A percentile compares a stretch with the other conserved stretches of the same genome.
Conservation (phyloP, 148 eudicot species). For the Polygonum maritimum region DNA sequence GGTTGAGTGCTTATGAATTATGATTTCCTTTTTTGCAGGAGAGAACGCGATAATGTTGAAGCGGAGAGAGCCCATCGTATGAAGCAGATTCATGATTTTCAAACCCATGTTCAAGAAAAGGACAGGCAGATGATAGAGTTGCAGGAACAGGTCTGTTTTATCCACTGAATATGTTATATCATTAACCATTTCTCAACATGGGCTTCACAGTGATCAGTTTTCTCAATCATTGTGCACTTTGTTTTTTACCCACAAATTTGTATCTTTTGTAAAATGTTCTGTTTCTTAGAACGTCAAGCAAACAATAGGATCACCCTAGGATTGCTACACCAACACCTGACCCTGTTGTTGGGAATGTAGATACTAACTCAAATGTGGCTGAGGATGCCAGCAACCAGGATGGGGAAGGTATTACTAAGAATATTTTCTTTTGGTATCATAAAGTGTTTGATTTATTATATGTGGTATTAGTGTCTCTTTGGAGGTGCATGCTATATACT, state of each 20-base stretch:
- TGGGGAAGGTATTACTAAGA: too few relatives aligned
- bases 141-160: constrained; percentile 74
- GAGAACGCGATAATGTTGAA: constrained; percentile 80
- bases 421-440: too few relatives aligned
- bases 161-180: background rate
- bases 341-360: too few relatives aligned
- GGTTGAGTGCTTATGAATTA: background rate
- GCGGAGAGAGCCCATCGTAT: constrained; percentile 59
- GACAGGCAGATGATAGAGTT: constrained; percentile 72
- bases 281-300: background rate
- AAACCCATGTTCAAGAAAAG: constrained; percentile 84
- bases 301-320: background rate
- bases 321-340: too few relatives aligned
- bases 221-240: background rate
- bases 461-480: too few relatives aligned
- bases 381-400: too few relatives aligned
- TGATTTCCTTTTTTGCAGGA: constrained; percentile 31
- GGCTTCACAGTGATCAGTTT: background rate
- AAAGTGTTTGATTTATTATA: too few relatives aligned
- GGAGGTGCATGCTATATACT: too few relatives aligned
- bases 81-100: constrained; percentile 82
- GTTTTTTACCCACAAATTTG: background rate
- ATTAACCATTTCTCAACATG: background rate
- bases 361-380: too few relatives aligned
- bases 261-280: background rate